These are phyloP conservation scores for Amoeboaphelidium occidentale DNA, from an alignment of 371 early-diverging fungal species.

Conservation along the genomic window DNA sequence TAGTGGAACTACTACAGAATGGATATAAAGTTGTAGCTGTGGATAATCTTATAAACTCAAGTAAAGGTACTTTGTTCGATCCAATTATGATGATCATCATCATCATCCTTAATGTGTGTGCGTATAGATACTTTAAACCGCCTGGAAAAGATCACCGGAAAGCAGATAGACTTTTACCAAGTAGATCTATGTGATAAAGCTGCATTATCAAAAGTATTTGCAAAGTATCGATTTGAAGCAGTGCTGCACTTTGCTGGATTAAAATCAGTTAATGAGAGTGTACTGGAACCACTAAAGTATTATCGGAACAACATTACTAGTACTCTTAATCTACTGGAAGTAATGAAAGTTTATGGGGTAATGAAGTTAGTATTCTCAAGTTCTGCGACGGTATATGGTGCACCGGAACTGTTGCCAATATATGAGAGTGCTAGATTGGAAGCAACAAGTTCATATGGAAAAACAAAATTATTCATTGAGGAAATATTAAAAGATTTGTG, in stretches of 20 bases:
- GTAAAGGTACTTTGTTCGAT: constrained; percentile 23
- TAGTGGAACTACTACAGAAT: constrained; percentile 38
- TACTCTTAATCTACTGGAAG: constrained; percentile 37
- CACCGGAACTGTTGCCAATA: constrained; percentile 24
- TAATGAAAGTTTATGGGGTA: constrained; percentile 25
- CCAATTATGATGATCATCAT: too few species aligned
- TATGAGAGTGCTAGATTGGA: constrained; percentile 23
- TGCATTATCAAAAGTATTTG: constrained; percentile 32
- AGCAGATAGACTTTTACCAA: constrained; percentile 33
- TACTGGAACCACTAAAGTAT: constrained; percentile 49
- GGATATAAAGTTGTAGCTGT: constrained; percentile 32
- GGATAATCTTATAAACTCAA: constrained; percentile 48
- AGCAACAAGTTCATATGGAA: constrained; percentile 55
- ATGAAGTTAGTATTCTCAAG: constrained; percentile 59
- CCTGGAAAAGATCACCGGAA: constrained; percentile 26
- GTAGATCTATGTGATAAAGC: constrained; percentile 37
- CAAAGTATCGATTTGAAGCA: constrained; percentile 24
- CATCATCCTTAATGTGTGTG: too few species aligned
- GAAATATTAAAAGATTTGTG: constrained; percentile 45
- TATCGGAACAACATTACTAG: constrained; percentile 66
- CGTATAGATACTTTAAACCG: constrained; percentile 27
- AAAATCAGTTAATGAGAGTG: constrained; percentile 72
- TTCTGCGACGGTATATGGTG: constrained; percentile 61
- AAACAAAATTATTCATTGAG: constrained; percentile 60
- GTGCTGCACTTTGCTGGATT: constrained; percentile 77